A percentile compares a stretch with the other conserved stretches of the same genome.
Evolutionary conservation across 2,329 filamentous ascomycete genomes (phyloP).

Genomic region (Cordyceps fumosorosea): DNA sequence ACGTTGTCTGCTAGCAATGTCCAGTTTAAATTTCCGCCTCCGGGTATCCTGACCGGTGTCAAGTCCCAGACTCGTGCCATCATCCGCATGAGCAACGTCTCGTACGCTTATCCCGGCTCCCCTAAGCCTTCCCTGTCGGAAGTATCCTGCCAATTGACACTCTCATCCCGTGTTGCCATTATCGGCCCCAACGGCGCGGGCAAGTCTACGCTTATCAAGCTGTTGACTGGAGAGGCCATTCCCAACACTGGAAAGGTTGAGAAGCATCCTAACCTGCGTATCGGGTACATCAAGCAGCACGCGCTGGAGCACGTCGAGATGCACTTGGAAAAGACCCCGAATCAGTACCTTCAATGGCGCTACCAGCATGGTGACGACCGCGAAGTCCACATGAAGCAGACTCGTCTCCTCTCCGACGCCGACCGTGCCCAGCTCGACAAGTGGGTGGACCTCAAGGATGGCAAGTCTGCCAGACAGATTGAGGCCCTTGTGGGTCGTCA

Average conservation of each 20-base stretch:
- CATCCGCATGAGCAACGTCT: conserved; percentile 86
- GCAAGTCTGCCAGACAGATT: conserved; percentile 68
- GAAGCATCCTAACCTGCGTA: conserved; percentile 97
- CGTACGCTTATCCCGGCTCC: conserved; percentile 88
- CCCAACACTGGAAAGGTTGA: conserved; percentile 81
- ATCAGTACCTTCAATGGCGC: conserved; percentile 98
- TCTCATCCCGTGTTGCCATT: conserved; percentile 91
- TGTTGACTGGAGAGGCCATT: conserved; percentile 87
- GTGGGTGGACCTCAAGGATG: conserved; percentile 76
- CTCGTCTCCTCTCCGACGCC: conserved; percentile 76
- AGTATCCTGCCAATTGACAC: conserved; percentile 77
- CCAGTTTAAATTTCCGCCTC: conserved; percentile 96
- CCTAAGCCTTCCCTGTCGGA: conserved; percentile 81
- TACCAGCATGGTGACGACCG: conserved; percentile 96
- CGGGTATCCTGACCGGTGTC: conserved; percentile 88
- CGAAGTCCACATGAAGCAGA: conserved; percentile 96
- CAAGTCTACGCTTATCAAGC: conserved; percentile 96
- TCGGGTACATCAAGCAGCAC: conserved; percentile 99
- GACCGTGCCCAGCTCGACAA: conserved; percentile 92
- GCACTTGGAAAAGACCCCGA: conserved; percentile 98
- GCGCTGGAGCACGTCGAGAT: conserved; percentile 98
- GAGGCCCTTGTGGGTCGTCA: conserved; percentile 91
- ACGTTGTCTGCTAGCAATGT: conserved; percentile 82
- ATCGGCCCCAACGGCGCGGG: conserved; percentile 97
- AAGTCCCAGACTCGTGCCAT: conserved; percentile 93